Percentiles rank a stretch among this genome's conserved stretches.
phyloP scores from a whole-genome alignment of 2,329 filamentous ascomycete genomes.

The Eutypella sp. region DNA sequence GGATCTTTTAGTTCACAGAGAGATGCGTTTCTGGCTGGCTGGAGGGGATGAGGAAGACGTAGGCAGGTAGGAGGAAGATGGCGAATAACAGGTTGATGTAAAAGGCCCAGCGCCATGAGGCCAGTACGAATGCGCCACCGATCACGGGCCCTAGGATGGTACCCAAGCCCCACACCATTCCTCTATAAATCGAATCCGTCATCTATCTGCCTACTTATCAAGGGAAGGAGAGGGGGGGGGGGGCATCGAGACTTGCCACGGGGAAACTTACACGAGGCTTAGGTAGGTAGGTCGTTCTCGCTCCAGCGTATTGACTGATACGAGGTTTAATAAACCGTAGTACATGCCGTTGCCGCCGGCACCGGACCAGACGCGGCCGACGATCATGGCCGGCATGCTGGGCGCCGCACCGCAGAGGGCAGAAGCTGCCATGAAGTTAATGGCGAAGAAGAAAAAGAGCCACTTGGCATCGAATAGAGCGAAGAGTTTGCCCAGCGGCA shows the following conservation, averaged over 20 bases:
- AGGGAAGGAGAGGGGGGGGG: too few relatives aligned
- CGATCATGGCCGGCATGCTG: slow-evolving; percentile 39
- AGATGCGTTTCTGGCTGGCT: slow-evolving; percentile 9
- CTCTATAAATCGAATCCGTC: too few relatives aligned
- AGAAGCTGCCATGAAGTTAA: slow-evolving; percentile 15
- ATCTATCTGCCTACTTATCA: too few relatives aligned
- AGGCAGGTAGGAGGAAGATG: slow-evolving; percentile 25
- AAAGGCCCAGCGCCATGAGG: slow-evolving; percentile 20
- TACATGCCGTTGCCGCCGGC: slow-evolving; percentile 36
- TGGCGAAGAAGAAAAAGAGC: background rate
- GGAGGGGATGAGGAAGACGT: slow-evolving; percentile 23
- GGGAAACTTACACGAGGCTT: background rate
- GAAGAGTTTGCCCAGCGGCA: background rate
- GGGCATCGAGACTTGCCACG: too few relatives aligned
- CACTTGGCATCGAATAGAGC: background rate
- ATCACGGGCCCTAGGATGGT: background rate
- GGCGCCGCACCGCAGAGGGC: slow-evolving; percentile 35
- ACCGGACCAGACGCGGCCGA: slow-evolving; percentile 37
- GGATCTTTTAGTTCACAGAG: slow-evolving; percentile 20
- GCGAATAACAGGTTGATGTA: slow-evolving; percentile 52
- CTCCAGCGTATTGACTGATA: background rate
- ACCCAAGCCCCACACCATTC: background rate
- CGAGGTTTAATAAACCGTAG: slow-evolving; percentile 11
- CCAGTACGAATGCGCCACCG: background rate
- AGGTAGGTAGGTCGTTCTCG: background rate